Base-by-base conservation (phyloP, 2,329 filamentous ascomycete species). In the Alternaria triticimaculans region DNA sequence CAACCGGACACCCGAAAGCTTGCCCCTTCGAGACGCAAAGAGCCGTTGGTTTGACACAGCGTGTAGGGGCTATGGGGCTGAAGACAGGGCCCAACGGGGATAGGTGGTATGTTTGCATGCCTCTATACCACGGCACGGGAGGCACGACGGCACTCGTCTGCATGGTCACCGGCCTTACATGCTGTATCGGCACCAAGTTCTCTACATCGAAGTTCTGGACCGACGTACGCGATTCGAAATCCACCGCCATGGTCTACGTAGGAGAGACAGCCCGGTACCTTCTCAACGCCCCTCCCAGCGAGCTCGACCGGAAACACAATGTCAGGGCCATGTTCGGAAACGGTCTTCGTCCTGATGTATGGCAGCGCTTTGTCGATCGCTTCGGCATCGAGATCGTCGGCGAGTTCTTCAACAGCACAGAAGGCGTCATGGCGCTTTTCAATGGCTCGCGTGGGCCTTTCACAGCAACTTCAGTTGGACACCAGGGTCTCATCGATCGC, bases 391-490 rank as follows among this genome's bases (percentile, higher is more conserved):
- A 84, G 12, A 84, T 86, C 26, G 87, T 94, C 2, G 83, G 82
- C 64, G 92, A 94, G 77, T 93, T 94, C 80, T 94, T 93, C 84
- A 92, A 90, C 76, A 91, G 89, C 62, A 92, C 90, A 1, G 92
- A 94, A 78, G 90, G 91, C 28, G 84, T 92, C 54, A 86, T 94
- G 70, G 78, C 79, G 0, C 80, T 93, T 10, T 78, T 88, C 59
- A 92, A 91, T 72, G 77, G 84, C 21, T 87, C 86, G 58, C 82
- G 84, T 12, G 80, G 90, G 2, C 87, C 89, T 23, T 93, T 88
- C 75, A 83, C 86, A 5, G 84, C 87, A 7, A 85, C 87, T 5
- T 84, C 86, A 26, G 90, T 94, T 3, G 92, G 91, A 1, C 90
- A 93, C 70, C 90, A 94, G 69, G 92, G 92, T 3, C 78, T 86